phyloP scores from a whole-genome alignment of 2,329 filamentous ascomycete genomes.

The Chalaropsis ovoidea region DNA sequence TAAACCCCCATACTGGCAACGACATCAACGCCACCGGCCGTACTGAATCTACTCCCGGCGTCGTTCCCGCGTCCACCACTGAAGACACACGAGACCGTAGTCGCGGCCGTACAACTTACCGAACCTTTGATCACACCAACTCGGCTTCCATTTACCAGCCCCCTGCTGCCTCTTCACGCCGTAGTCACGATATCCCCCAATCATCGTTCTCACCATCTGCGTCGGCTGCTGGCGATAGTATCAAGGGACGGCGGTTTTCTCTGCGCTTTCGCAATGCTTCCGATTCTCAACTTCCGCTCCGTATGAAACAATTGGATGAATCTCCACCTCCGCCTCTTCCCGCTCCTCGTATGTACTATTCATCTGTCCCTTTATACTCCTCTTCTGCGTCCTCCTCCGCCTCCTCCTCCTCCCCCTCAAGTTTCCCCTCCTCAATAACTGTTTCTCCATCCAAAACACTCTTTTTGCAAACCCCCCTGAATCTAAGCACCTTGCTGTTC shows the following conservation, averaged over 20 bases:
- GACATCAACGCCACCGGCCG: constrained; percentile 4
- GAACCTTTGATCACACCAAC: constrained; percentile 23
- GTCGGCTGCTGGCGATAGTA: constrained; percentile 29
- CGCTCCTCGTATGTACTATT: constrained; percentile 40
- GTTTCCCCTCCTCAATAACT: background rate
- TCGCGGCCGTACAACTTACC: constrained; percentile 18
- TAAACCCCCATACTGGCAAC: background rate
- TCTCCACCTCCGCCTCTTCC: constrained; percentile 47
- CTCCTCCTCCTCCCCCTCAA: background rate
- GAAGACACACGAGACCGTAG: background rate
- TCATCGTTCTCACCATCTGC: constrained; percentile 16
- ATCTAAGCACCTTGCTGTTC: background rate
- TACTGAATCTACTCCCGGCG: constrained; percentile 16
- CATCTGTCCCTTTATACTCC: background rate
- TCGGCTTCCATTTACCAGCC: constrained; percentile 27
- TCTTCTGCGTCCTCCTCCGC: background rate
- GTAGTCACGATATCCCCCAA: constrained; percentile 24
- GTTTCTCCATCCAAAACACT: background rate
- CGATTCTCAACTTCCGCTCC: constrained; percentile 73
- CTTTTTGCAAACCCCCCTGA: constrained; percentile 8
- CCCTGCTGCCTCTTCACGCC: constrained; percentile 27
- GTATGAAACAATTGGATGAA: constrained; percentile 58
- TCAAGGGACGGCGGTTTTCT: constrained; percentile 53
- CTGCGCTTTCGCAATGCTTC: constrained; percentile 85
- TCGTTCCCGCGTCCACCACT: background rate